Conservation (phyloP, 495 filamentous ascomycete genomes). For the Elasticomyces elasticus region DNA sequence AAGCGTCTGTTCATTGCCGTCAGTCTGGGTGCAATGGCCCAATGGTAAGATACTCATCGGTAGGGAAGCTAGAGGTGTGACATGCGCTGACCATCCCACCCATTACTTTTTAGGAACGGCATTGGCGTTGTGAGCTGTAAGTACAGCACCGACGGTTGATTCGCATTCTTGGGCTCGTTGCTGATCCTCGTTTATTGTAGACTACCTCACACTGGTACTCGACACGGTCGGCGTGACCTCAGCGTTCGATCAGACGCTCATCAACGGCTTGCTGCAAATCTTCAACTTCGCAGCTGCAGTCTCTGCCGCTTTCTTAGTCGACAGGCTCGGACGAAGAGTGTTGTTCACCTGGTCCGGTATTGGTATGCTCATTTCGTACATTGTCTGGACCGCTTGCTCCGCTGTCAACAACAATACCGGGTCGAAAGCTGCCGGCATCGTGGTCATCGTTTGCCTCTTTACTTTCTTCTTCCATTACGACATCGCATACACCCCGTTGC, state of each 20-base stretch:
- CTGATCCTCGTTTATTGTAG: too few relatives aligned
- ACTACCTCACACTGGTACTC: constrained; percentile 33
- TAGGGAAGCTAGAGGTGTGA: too few relatives aligned
- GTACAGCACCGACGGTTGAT: too few relatives aligned
- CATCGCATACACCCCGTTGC: constrained; percentile 21
- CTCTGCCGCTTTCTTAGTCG: constrained; percentile 41
- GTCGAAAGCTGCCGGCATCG: constrained; percentile 26
- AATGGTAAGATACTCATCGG: too few relatives aligned
- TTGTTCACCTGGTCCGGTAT: constrained; percentile 42
- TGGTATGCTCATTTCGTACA: constrained; percentile 42
- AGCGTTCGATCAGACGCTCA: constrained; percentile 24
- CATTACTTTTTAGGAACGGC: too few relatives aligned
- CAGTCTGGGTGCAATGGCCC: constrained; percentile 16
- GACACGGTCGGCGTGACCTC: constrained; percentile 34
- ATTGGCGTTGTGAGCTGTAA: constrained; percentile 11
- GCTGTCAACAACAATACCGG: constrained; percentile 23
- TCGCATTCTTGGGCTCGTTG: too few relatives aligned
- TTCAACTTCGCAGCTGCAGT: constrained; percentile 45
- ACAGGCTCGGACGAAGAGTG: constrained; percentile 44
- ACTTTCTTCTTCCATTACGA: constrained; percentile 39
- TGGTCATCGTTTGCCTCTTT: constrained; percentile 36
- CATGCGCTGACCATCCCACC: too few relatives aligned
- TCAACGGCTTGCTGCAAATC: constrained; percentile 34
- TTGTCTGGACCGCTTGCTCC: constrained; percentile 37
- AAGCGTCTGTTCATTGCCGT: constrained; percentile 6